A percentile compares a stretch with the other conserved stretches of the same genome.
Conservation (phyloP, 495 filamentous ascomycete species). For the Clohesyomyces aquaticus region DNA sequence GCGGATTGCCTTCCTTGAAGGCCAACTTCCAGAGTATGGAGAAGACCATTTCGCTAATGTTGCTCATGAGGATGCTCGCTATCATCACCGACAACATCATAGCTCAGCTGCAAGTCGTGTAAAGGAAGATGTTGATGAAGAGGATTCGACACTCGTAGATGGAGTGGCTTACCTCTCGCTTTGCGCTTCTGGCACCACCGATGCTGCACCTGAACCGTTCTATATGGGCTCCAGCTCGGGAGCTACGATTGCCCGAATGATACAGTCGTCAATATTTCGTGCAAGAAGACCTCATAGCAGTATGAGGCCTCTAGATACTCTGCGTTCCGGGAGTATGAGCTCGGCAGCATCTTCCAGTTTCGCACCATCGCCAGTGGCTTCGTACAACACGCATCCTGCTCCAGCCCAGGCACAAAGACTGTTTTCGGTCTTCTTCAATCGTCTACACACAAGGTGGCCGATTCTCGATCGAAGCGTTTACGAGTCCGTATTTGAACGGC, state of each 20-base stretch:
- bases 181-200: conserved; percentile 28
- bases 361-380: conserved; percentile 5
- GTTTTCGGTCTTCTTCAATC: conserved; percentile 25
- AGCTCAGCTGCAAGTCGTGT: neutral
- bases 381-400: conserved; percentile 9
- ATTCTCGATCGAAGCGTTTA: conserved; percentile 29
- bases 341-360: conserved; percentile 10
- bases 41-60: conserved; percentile 23
- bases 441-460: conserved; percentile 30
- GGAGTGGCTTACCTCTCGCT: conserved; percentile 29
- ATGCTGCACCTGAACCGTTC: conserved; percentile 25
- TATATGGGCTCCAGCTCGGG: conserved; percentile 33
- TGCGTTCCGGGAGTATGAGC: conserved; percentile 22
- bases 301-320: conserved; percentile 4
- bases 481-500: conserved; percentile 12
- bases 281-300: neutral
- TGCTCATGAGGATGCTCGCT: conserved; percentile 7
- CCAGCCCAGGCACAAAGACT: conserved; percentile 13
- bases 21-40: conserved; percentile 28
- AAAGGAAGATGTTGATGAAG: conserved; percentile 10
- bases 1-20: conserved; percentile 30
- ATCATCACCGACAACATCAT: neutral
- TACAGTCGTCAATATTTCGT: conserved; percentile 21
- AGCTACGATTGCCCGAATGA: conserved; percentile 29
- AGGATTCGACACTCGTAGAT: conserved; percentile 26